Base-by-base conservation (phyloP, 352 stramenopile genomes). In the Globisporangium paddicum region DNA sequence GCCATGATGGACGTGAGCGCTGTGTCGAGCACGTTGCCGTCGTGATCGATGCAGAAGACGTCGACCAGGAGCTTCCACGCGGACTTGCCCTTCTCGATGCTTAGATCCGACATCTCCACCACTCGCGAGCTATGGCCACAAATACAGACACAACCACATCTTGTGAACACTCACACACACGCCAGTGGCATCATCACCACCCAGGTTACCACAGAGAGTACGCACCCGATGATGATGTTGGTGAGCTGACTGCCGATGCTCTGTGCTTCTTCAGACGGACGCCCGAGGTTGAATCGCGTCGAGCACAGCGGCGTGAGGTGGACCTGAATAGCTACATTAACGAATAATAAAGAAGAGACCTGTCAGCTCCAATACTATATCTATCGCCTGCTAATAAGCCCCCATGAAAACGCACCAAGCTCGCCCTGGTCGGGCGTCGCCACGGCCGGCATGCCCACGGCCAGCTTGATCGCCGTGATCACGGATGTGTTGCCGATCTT, bases 1-100 rank as follows among this genome's bases (percentile, higher is more conserved):
- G 78, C 71, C 72, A 94, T 89, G 58, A 88, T 69, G 18, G 84
- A 79, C 37, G 75, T 73, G 19, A 94, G 75, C 41, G 82, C 68
- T 5, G 82, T 78, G 37, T 94, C 82, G 37, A 87, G 62, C 28
- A 91, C 81, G 56, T 94, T 94, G 23, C 84, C 84, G 59, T 94
- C 84, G 56, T 94, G 81, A 62, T 92, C 77, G 56, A 90, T 69
- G 58, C 83, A 90, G 59, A 86, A 86, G 8, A 92, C 80, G 51
- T 90, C 82, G n/a, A 92, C 62, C 62, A 92, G 73, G 42, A 94
- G 67, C 55, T 89, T 89, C 84, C 84, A 94, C 32, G 84, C 80
- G 19, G 78, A 86, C 61, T 90, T 86, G 49, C 84, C 77, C 26
- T 74, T 79, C 40, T 81, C 80, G 51, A 94, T 94, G 53, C 68